Conservation (phyloP, 768 basidiomycete species). For the Leccinum variicolor region DNA sequence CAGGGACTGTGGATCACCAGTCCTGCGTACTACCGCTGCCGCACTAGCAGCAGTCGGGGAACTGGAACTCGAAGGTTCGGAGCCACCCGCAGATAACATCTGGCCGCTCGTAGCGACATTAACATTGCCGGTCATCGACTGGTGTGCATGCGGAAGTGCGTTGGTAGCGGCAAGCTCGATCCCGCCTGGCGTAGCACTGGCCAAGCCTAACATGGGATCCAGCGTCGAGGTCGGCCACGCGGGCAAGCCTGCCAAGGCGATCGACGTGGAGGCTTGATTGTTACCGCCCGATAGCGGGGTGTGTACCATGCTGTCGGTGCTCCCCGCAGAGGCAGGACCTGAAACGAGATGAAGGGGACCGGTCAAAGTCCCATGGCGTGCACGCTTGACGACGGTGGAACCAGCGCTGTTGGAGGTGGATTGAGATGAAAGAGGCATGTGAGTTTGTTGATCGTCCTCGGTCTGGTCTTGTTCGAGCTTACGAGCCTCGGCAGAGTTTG, state of each 20-base stretch:
- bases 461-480: conserved; percentile 28
- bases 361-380: conserved; percentile 30
- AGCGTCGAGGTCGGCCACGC: conserved; percentile 32
- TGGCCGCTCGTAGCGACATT: conserved; percentile 16
- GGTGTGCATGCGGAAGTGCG: conserved; percentile 12
- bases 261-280: conserved; percentile 15
- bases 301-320: conserved; percentile 17
- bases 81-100: conserved; percentile 10
- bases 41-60: conserved; percentile 1
- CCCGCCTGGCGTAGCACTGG: conserved; percentile 32
- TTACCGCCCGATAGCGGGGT: conserved; percentile 14
- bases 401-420: neutral
- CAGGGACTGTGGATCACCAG: conserved; percentile 10
- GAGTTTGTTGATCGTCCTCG: conserved; percentile 20
- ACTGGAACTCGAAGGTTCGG: conserved; percentile 14
- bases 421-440: conserved; percentile 9
- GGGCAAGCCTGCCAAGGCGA: too few species aligned
- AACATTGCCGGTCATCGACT: conserved; percentile 7
- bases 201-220: conserved; percentile 31
- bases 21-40: conserved; percentile 10
- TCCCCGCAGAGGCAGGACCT: conserved; percentile 14
- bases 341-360: conserved; percentile 17
- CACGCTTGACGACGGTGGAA: conserved; percentile 18
- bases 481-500: conserved; percentile 11
- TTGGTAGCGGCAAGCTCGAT: conserved; percentile 24